Evolutionary conservation across 2,329 filamentous ascomycete species (phyloP).

Genomic region (Penicillium frequentans): DNA sequence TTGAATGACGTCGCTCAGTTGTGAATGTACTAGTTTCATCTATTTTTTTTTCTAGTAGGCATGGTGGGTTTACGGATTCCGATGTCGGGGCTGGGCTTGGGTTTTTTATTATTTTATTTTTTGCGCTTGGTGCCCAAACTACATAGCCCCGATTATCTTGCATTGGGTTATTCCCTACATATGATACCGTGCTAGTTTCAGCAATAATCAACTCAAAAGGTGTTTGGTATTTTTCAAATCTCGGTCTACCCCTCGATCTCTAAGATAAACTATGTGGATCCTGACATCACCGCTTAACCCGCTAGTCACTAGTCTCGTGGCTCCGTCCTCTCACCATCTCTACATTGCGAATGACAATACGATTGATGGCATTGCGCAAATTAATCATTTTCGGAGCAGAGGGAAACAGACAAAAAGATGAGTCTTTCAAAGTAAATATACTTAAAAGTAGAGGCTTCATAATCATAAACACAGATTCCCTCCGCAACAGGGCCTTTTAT

Average conservation of each 20-base stretch:
- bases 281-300: conserved; percentile 4
- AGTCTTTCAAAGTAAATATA: not conserved
- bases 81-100: conserved; percentile 1
- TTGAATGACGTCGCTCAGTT: conserved; percentile 9
- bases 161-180: conserved; percentile 1
- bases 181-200: conserved; percentile 1
- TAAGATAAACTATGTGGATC: not conserved
- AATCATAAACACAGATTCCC: not conserved
- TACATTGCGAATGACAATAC: not conserved
- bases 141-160: not conserved
- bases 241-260: not conserved
- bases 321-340: not conserved
- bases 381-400: not conserved
- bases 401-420: not conserved
- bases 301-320: not conserved
- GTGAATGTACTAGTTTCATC: not conserved
- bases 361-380: not conserved
- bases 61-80: conserved; percentile 1
- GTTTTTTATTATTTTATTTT: not conserved
- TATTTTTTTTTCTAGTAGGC: not conserved
- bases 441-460: not conserved
- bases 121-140: not conserved
- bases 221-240: not conserved
- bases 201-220: not conserved
- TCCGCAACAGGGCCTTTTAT: not conserved